Percentiles rank a stretch among this genome's conserved stretches.
Conservation (phyloP, 1,139 yeast genomes). For the Pneumocystis oryctolagi region DNA sequence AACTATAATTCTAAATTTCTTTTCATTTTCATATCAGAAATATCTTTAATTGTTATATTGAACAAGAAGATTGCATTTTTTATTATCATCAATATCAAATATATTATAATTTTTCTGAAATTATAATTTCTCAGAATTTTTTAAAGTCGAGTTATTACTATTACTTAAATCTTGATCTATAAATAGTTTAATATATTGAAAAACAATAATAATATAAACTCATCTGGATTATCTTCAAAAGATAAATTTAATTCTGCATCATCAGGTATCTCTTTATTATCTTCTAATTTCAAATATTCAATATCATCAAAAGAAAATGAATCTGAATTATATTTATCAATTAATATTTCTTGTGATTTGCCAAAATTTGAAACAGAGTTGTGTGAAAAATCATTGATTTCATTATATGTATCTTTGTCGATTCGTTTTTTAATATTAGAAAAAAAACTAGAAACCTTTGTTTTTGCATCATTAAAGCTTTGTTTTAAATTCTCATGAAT, state of each 20-base stretch:
- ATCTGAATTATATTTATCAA: background rate
- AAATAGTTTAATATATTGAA: background rate
- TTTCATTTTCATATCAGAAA: background rate
- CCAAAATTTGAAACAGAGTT: background rate
- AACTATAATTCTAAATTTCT: background rate
- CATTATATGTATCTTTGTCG: background rate
- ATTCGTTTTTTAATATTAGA: slow-evolving; percentile 37
- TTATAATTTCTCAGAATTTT: background rate
- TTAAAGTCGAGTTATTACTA: background rate
- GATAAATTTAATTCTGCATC: background rate
- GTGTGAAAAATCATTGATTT: background rate
- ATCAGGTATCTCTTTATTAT: background rate
- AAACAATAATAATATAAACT: background rate
- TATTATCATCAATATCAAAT: background rate
- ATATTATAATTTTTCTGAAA: background rate
- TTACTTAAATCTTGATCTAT: background rate
- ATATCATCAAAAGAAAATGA: background rate
- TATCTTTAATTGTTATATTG: background rate
- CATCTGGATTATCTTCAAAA: background rate
- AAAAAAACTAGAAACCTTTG: slow-evolving; percentile 70
- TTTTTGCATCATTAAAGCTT: slow-evolving; percentile 73
- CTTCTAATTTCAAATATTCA: background rate
- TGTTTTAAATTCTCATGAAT: slow-evolving; percentile 55
- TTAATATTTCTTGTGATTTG: background rate
- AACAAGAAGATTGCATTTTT: background rate